Evolutionary conservation across 257 asterid genomes (phyloP), one percentile per base, ranked within the genome.

Genomic region (Datura wrightii): DNA sequence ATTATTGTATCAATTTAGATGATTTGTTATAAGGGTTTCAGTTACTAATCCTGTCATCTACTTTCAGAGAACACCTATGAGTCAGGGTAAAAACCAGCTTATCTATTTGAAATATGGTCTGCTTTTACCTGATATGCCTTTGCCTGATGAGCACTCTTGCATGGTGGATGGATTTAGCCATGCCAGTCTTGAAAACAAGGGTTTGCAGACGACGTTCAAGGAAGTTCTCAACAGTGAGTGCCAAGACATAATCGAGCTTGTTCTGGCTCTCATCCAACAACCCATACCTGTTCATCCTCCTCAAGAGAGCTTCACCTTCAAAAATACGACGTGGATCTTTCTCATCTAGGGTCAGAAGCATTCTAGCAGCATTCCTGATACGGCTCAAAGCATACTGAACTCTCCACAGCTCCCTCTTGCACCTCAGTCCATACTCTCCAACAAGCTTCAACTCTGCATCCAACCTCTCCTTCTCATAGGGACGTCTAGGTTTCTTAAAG

Each of bases 321-420:
- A 94, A 94, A 72, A 94, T 90, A 86, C 98, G 95, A 10, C 90
- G 90, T 0, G 97, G 90, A n/a, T 94, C 98, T 89, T 94, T 94
- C 92, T 94, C 96, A 56, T 94, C 97, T 37, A 92, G 92, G 65
- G 98, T 94, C 90, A 94, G 85, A 79, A 94, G 96, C 79, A 72
- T 91, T 86, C 97, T 91, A 8, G 98, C 97, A 53, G 92, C 92
- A 74, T 94, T 94, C 83, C 98, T 85, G 60, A 94, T 94, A 31
- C 97, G 94, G 88, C 98, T 94, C 89, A 94, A 86, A 5, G 94
- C 97, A 87, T 93, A 94, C 84, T 94, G 97, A 44, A 94, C 98
- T 91, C 98, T 94, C 98, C 97, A 94, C 13, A 94, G 90, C 91
- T 93, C 98, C 85, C 98, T 92, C 90, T 94, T 93, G 89, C 97